phyloP scores from a whole-genome alignment of 306 rosid genomes.

The cucumber (Cucumis sativus) region DNA sequence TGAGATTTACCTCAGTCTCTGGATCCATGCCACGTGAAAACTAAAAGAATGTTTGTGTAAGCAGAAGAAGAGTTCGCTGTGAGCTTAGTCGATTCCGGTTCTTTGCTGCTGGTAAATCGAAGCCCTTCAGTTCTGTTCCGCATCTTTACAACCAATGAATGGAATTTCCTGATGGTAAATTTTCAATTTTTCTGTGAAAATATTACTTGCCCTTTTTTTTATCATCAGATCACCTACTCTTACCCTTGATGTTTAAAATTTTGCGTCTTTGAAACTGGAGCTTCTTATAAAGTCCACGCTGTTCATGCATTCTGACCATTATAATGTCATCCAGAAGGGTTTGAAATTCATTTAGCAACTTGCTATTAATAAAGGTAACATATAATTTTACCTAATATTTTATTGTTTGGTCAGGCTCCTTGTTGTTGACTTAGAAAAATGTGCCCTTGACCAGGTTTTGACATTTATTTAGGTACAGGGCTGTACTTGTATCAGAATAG shows the following conservation, averaged over 20 bases:
- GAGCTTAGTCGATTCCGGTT: background rate
- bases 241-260: background rate
- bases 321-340: background rate
- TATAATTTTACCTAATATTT: background rate
- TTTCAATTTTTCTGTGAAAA: background rate
- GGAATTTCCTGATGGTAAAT: constrained; percentile 1
- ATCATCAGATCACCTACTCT: background rate
- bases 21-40: background rate
- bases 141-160: background rate
- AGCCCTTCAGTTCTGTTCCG: background rate
- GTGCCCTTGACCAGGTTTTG: background rate
- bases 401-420: constrained; percentile 7
- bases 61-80: background rate
- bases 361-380: background rate
- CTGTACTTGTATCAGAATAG: background rate
- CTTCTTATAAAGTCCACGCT: background rate
- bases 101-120: background rate
- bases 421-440: constrained; percentile 4
- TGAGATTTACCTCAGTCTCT: background rate
- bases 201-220: background rate
- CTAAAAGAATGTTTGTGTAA: background rate
- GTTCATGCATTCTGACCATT: background rate
- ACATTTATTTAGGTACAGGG: background rate
- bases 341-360: background rate
- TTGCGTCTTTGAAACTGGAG: background rate